phyloP scores from a whole-genome alignment of 805 yeast species.

The Ogataea parapolymorpha region DNA sequence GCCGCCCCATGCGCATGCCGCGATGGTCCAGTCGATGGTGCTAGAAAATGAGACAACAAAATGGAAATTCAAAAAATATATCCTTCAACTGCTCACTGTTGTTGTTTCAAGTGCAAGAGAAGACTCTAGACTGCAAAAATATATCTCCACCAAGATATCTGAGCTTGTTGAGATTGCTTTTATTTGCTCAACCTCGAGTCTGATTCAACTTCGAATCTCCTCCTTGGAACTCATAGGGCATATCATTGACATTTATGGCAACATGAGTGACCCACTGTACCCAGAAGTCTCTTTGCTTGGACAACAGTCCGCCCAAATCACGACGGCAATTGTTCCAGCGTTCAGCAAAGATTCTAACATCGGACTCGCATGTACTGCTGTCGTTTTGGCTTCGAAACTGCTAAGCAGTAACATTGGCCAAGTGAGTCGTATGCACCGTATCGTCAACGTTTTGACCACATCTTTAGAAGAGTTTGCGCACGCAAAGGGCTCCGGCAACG shows the following conservation, averaged over 20 bases:
- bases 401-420: constrained; percentile 58
- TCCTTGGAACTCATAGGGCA: constrained; percentile 69
- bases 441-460: constrained; percentile 60
- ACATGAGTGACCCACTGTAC: constrained; percentile 65
- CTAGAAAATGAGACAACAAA: constrained; percentile 51
- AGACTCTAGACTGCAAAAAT: constrained; percentile 38
- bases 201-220: constrained; percentile 52
- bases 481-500: constrained; percentile 21
- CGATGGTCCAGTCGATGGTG: constrained; percentile 25
- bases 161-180: constrained; percentile 78
- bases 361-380: constrained; percentile 69
- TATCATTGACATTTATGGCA: constrained; percentile 57
- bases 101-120: constrained; percentile 39
- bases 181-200: constrained; percentile 72
- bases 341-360: constrained; percentile 73
- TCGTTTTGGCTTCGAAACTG: constrained; percentile 73
- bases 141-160: constrained; percentile 44
- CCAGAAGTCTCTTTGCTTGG: constrained; percentile 70
- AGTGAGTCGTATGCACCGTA: constrained; percentile 46
- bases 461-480: constrained; percentile 58
- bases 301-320: constrained; percentile 93
- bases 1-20: constrained; percentile 6
- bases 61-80: constrained; percentile 52
- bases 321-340: constrained; percentile 85
- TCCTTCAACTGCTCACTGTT: constrained; percentile 45